Evolutionary conservation across 2,329 filamentous ascomycete genomes (phyloP).

Genomic region (Trichoderma pleuroti): DNA sequence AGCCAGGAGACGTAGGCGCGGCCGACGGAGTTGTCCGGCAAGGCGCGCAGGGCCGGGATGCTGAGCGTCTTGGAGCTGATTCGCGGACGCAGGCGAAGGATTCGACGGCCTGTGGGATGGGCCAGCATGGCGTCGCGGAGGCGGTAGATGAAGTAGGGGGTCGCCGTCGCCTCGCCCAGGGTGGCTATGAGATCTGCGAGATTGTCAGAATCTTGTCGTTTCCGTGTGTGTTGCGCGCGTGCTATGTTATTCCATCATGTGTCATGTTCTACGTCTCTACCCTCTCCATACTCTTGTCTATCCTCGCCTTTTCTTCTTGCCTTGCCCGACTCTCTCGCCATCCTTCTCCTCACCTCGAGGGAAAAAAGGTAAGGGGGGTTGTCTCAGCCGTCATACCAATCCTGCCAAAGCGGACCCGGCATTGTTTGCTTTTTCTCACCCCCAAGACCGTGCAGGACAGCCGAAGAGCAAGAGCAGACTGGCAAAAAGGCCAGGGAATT

Average conservation of each 20-base stretch:
- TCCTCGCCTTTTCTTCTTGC: neutral
- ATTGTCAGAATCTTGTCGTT: neutral
- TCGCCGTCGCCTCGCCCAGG: constrained; percentile 90
- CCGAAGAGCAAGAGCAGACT: neutral
- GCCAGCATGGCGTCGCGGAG: constrained; percentile 90
- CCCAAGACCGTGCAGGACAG: neutral
- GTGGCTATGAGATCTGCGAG: constrained; percentile 80
- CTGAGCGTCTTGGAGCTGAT: constrained; percentile 72
- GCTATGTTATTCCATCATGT: neutral
- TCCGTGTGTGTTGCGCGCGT: neutral
- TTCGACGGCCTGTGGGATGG: constrained; percentile 78
- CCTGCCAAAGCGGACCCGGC: neutral
- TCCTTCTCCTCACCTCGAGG: neutral
- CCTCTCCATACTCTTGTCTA: neutral
- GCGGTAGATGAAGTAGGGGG: constrained; percentile 90
- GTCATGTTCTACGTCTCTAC: neutral
- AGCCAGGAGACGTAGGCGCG: constrained; percentile 83
- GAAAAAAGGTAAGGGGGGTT: neutral
- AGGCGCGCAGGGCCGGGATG: constrained; percentile 64
- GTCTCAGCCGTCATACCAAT: neutral
- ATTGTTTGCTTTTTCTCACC: neutral
- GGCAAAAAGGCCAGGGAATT: neutral
- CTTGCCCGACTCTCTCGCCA: neutral
- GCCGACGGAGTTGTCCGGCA: constrained; percentile 74
- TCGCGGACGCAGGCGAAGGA: constrained; percentile 83